Base-by-base conservation (phyloP, 345 rosid genomes). In the Triadica sebifera region DNA sequence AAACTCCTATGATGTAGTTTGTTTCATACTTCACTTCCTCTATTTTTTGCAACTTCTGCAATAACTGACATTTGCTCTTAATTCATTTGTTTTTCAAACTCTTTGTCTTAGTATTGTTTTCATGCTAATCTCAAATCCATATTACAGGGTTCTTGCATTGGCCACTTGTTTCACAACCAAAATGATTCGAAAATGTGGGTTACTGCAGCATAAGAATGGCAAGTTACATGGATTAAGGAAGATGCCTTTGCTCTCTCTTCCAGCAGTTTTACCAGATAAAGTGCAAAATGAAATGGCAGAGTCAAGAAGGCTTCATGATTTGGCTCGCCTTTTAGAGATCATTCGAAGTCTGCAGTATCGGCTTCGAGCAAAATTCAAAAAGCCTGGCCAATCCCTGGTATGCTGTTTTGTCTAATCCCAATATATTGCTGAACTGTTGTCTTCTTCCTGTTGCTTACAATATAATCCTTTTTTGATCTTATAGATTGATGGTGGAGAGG, bases 311-410 rank as follows among this genome's bases (percentile, higher is more conserved):
- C 89, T 95, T 81, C 64, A 70, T 77, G 96, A 90, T 72, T 90
- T 93, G 93, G 90, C 97, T 72, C 89, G 84, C 79, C 87, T 88
- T 83, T 75, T 93, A 85, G 99, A 95, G 87, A 83, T 89, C 74
- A 86, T 90, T 62, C 89, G 99, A 46, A 88, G 85, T 74, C 77
- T 93, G 81, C 98, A 95, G 77, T 73, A 80, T 78, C 93, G 83
- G 72, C 88, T 90, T 70, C 74, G 83, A 80, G 81, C 82, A 69
- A 93, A 85, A 83, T 82, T 87, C 73, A 89, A 87, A 83, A 88
- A 87, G 87, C 88, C 89, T 37, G 85, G 91, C 84, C 90, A 86
- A 70, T 86, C 85, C 83, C 53, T 77, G 88, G 91, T 89, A 84
- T 68, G 90, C 75, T 81, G 66, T 60, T 73, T 43, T 79, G 57